Percentiles rank a stretch among this genome's conserved stretches.
phyloP scores from a whole-genome alignment of 2,329 filamentous ascomycete genomes.

The Colletotrichum graminicola region DNA sequence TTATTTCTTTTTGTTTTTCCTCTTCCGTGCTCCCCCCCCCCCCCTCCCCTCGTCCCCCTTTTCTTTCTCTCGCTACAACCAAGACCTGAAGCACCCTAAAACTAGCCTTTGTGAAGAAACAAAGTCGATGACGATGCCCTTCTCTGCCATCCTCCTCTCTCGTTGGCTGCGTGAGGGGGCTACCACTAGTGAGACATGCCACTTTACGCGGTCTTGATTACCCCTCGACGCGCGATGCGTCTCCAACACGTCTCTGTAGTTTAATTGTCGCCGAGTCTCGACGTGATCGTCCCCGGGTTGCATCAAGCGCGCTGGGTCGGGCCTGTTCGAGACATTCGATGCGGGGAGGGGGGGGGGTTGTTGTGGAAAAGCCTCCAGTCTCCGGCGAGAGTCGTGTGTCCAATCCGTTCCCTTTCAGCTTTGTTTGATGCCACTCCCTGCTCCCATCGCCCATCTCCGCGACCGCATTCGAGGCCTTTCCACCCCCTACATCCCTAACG shows the following conservation, averaged over 20 bases:
- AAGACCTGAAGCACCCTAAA: conserved; percentile 8
- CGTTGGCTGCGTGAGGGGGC: too few relatives aligned
- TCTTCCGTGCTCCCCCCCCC: background rate
- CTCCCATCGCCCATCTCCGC: background rate
- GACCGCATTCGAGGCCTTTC: background rate
- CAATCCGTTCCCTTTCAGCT: background rate
- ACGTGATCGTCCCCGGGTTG: background rate
- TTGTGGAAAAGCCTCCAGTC: background rate
- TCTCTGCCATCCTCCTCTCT: too few relatives aligned
- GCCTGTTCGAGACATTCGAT: background rate
- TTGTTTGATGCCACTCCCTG: too few relatives aligned
- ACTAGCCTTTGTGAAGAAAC: background rate
- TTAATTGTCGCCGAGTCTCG: background rate
- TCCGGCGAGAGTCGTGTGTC: conserved; percentile 23
- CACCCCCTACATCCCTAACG: background rate
- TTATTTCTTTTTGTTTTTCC: background rate
- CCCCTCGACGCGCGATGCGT: conserved; percentile 27
- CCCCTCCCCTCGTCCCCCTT: too few relatives aligned
- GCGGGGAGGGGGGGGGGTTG: too few relatives aligned
- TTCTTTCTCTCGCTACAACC: background rate
- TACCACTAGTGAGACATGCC: background rate
- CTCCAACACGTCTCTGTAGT: background rate
- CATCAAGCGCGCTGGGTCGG: background rate
- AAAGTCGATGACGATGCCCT: background rate
- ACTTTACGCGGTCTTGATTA: conserved; percentile 32